Base-by-base conservation (phyloP, 306 rosid genomes). In the Corylus americana region DNA sequence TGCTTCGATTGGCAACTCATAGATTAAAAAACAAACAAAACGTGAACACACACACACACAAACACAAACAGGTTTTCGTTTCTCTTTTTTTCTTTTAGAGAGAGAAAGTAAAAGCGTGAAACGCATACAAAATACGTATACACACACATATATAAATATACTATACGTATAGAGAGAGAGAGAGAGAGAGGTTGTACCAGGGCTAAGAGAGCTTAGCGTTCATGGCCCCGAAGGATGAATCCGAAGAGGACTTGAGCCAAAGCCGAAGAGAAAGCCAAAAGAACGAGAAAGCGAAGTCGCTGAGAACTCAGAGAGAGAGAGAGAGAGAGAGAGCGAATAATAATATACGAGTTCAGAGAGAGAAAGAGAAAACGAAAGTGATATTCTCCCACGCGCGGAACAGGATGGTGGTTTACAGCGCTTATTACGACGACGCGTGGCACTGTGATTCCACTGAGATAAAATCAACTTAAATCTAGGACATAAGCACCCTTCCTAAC, bases 221-320 rank as follows among this genome's bases (percentile, higher is more conserved):
- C 91, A 93, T 93, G 93, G 80, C 80, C 79, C 77, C 83, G 82
- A 89, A 79, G 87, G 87, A 69, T 89, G 88, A 92, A 85, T 89
- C 74, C 78, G 83, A 74, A 75, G 85, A 9, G 49, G 74, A 81
- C 78, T 62, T 8, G 48, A 17, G 35, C 37, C 45, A 70, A 72
- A 49, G 51, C 80, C 69, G 55, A 68, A 77, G 80, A 73, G 58
- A 62, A 27, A 80, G 49, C 74, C 71, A 79, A 48, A 50, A 50
- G 77, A 25, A 75, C 31, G 42, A 64, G 75, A 64, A 27, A 55
- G 76, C 75, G 8, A 74, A 82, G 51, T 9, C 72, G 9, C 49
- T 17, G 57, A 9, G 55, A 55, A 85, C 73, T 76, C n/a, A 81
- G 76, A 78, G 80, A 78, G 55, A 85, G 77, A 74, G 86, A 39